These are phyloP conservation scores for Aspergillus kassunensis DNA, from an alignment of 495 filamentous ascomycete species.

Conservation along the genomic window DNA sequence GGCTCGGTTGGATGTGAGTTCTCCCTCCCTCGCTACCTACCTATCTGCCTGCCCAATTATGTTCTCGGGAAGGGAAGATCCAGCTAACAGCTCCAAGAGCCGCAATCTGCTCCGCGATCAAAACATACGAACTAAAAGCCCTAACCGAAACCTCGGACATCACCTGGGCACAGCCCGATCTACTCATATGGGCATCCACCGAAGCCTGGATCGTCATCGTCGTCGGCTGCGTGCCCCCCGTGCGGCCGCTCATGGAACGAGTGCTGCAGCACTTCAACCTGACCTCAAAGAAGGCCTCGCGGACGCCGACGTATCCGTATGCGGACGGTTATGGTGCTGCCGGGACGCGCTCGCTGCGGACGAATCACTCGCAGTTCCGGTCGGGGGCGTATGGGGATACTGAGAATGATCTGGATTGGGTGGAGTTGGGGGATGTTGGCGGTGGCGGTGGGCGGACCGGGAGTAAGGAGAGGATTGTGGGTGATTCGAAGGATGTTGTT, in stretches of 20 bases:
- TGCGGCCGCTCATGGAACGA: slow-evolving; percentile 21
- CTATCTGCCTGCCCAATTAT: too few relatives aligned
- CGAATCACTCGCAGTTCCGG: not conserved
- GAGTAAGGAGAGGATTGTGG: not conserved
- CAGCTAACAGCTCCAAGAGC: too few relatives aligned
- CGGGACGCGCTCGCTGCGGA: not conserved
- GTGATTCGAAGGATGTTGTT: not conserved
- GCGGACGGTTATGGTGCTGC: not conserved
- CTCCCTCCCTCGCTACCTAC: not conserved
- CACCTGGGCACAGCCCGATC: slow-evolving; percentile 19
- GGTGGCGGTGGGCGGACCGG: not conserved
- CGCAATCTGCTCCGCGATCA: slow-evolving; percentile 21
- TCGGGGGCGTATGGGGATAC: not conserved
- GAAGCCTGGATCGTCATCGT: slow-evolving; percentile 28
- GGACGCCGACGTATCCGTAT: not conserved
- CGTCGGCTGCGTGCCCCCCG: slow-evolving; percentile 25
- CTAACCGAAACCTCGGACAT: slow-evolving; percentile 19
- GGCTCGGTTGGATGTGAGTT: slow-evolving; percentile 35
- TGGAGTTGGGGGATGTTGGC: not conserved
- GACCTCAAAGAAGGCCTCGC: slow-evolving; percentile 11
- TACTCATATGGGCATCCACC: slow-evolving; percentile 27
- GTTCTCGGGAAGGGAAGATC: too few relatives aligned
- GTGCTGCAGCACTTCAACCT: slow-evolving; percentile 13
- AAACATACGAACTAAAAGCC: slow-evolving; percentile 21
- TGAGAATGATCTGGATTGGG: not conserved